Evolutionary conservation across 495 filamentous ascomycete species (phyloP), one percentile per base, ranked within the genome.

Genomic region (Lichenothelia convexa): DNA sequence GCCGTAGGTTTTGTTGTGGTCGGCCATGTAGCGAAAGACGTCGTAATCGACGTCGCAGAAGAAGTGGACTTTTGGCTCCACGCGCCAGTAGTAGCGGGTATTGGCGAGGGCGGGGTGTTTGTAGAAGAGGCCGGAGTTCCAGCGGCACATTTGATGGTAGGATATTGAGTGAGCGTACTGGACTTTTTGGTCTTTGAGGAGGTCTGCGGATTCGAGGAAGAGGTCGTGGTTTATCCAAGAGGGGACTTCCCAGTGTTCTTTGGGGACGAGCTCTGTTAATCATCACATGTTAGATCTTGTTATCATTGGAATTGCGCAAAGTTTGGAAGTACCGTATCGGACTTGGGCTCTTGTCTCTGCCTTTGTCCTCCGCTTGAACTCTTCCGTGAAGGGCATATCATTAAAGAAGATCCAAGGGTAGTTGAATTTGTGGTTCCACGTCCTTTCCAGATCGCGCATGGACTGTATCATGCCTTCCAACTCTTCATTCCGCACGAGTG

Each of bases 361-460:
- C 46, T 67, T 60, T 5, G 84, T 94, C 54, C 59, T 64, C 46
- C 61, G 60, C 61, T 92, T 95, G 64, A 99, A 99, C 49, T 95
- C 86, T 23, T 81, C 76, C 11, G 78, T 70, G 53, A 97, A 97
- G 11, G 77, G 79, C 20, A 75, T 75, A 50, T 97, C 89, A 60
- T 99, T 99, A 64, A 99, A 86, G 59, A 99, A 95, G 32, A 84
- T 94, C 78, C 89, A 99, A 12, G 91, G 91, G 56, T 95, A 99
- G 60, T 99, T 95, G 68, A 95, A 99, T 53, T 95, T 99, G 62
- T 71, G 66, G 53, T 99, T 99, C 81, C 84, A 99, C 5, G 86
- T 94, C 42, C 81, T 60, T 58, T 99, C 91, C 35, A 95, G 64
- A 53, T 95, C 87, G 29, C 59, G 58, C 78, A 99, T 99, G 4